Conservation (phyloP, 345 rosid species). For the Bruguiera gymnorhiza region DNA sequence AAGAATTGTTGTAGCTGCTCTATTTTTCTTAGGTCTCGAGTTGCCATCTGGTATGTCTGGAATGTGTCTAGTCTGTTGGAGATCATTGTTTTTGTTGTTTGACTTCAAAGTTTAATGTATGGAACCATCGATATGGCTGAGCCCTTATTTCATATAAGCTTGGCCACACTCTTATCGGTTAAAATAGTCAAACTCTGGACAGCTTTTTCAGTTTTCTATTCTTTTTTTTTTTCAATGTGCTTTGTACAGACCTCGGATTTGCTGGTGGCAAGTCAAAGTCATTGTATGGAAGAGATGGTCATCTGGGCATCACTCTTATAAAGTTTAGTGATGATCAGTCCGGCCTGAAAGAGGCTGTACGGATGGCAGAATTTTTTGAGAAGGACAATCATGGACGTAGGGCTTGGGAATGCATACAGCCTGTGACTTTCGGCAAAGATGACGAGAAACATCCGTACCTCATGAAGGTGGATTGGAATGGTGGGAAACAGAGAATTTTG, state of each 20-base stretch:
- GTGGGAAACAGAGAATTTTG: conserved; percentile 71
- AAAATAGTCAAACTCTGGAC: neutral
- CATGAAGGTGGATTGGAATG: conserved; percentile 61
- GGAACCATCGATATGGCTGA: no score
- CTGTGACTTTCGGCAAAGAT: conserved; percentile 55
- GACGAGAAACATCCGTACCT: conserved; percentile 76
- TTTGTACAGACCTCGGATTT: conserved; percentile 74
- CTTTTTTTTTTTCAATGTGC: conserved; percentile 18
- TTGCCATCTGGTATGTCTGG: conserved; percentile 1
- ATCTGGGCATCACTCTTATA: conserved; percentile 68
- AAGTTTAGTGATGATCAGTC: conserved; percentile 64
- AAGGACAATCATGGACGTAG: conserved; percentile 72
- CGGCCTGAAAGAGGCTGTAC: conserved; percentile 76
- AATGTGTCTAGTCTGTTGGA: neutral
- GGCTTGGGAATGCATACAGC: conserved; percentile 65
- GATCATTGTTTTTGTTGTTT: neutral
- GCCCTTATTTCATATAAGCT: neutral
- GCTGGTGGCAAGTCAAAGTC: conserved; percentile 80
- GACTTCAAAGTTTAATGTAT: no score
- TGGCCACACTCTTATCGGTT: neutral
- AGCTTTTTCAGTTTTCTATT: conserved; percentile 6
- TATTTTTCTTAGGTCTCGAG: neutral
- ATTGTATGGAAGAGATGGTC: conserved; percentile 92
- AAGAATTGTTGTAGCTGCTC: neutral
- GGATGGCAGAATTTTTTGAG: conserved; percentile 74